Conservation (phyloP, 495 filamentous ascomycete species). For the Sporormia fimetaria region DNA sequence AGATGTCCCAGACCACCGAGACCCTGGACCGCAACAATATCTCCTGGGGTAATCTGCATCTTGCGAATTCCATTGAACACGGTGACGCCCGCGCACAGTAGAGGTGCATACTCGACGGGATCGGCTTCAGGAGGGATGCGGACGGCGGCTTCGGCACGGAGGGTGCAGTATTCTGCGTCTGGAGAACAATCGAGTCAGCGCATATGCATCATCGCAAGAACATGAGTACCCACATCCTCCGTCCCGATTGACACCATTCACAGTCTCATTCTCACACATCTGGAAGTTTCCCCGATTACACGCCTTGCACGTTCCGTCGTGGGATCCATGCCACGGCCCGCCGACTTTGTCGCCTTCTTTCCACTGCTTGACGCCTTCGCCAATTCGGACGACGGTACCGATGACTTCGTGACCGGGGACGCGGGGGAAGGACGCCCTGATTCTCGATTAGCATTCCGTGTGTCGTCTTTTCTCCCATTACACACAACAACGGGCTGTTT, state of each 20-base stretch:
- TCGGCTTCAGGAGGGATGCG: conserved; percentile 47
- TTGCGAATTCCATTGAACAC: conserved; percentile 61
- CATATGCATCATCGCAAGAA: background rate
- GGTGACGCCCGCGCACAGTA: conserved; percentile 62
- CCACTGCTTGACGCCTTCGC: conserved; percentile 33
- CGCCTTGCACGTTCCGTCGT: conserved; percentile 35
- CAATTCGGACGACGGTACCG: conserved; percentile 31
- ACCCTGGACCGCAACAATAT: conserved; percentile 37
- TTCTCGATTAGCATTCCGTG: background rate
- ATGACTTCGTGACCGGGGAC: conserved; percentile 35
- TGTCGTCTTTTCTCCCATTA: background rate
- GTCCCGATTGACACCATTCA: conserved; percentile 34
- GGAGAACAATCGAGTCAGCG: background rate
- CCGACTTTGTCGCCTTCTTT: conserved; percentile 34
- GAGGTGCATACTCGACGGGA: conserved; percentile 49
- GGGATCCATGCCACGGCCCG: conserved; percentile 38
- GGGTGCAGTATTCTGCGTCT: conserved; percentile 52
- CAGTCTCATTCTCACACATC: conserved; percentile 34
- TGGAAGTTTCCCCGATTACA: conserved; percentile 37
- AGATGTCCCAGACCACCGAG: conserved; percentile 58
- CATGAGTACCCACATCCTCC: conserved; percentile 34
- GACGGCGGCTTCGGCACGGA: conserved; percentile 53
- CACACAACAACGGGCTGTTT: background rate
- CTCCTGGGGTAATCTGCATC: conserved; percentile 46
- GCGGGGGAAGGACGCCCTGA: conserved; percentile 21